Conservation (phyloP, 1,139 yeast species). For the Nakaseomyces delphensis region DNA sequence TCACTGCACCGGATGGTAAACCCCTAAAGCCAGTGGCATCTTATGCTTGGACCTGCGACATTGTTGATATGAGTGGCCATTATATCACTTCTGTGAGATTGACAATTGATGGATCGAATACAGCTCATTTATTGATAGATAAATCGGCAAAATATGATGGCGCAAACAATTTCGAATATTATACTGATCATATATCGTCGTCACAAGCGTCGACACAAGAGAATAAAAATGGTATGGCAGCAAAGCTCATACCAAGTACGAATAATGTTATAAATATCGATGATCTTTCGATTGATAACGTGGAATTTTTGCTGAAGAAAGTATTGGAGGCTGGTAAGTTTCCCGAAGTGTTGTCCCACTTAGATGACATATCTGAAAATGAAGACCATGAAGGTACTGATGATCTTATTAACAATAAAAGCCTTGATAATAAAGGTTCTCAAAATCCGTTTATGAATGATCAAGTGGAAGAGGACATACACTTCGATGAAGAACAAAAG, state of each 20-base stretch:
- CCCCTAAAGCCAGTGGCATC: slow-evolving; percentile 14
- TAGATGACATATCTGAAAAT: background rate
- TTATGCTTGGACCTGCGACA: slow-evolving; percentile 22
- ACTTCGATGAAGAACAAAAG: no score
- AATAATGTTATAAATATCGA: background rate
- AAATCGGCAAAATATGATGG: background rate
- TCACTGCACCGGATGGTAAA: slow-evolving; percentile 16
- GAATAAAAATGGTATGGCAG: background rate
- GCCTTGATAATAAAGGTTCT: background rate
- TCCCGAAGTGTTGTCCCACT: background rate
- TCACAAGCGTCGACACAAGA: background rate
- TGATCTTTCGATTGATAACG: background rate
- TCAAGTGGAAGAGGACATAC: no score
- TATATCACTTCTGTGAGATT: background rate
- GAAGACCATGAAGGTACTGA: background rate
- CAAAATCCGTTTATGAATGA: background rate
- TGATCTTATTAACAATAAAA: background rate
- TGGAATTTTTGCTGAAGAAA: background rate
- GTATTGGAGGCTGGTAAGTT: slow-evolving; percentile 1
- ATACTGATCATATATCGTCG: background rate
- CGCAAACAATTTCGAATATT: background rate
- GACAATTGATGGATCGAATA: background rate
- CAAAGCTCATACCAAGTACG: background rate
- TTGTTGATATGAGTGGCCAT: slow-evolving; percentile 13
- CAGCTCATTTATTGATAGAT: background rate